Percentiles rank a stretch among this genome's conserved stretches.
Conservation (phyloP, 768 basidiomycete species). For the Naematelia encephala region DNA sequence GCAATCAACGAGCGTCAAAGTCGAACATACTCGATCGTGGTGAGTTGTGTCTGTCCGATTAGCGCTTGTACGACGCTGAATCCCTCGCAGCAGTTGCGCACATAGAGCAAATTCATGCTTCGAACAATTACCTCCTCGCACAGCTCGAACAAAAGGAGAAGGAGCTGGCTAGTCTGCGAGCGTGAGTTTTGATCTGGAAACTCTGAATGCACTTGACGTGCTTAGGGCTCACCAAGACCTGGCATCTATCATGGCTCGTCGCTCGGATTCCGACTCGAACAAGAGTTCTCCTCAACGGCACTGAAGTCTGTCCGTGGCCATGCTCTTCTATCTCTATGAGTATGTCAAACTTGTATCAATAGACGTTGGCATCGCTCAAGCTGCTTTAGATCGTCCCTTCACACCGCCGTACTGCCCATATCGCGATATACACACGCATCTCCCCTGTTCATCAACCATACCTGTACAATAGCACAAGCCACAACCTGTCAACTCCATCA, state of each 20-base stretch:
- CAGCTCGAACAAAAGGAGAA: neutral
- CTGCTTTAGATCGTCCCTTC: too few relatives aligned
- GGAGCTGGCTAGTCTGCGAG: conserved; percentile 5
- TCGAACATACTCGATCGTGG: conserved; percentile 70
- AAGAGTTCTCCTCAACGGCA: neutral
- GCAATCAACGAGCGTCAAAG: conserved; percentile 91
- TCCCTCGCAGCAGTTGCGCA: conserved; percentile 1
- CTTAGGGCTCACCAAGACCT: neutral
- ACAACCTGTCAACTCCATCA: too few relatives aligned
- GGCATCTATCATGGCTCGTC: neutral
- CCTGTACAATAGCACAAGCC: too few relatives aligned
- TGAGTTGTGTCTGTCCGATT: neutral
- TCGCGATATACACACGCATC: neutral
- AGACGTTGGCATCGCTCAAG: too few relatives aligned
- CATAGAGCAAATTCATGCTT: conserved; percentile 5
- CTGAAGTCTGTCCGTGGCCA: neutral
- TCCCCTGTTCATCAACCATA: too few relatives aligned
- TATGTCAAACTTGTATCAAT: too few relatives aligned
- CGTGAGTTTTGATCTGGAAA: neutral
- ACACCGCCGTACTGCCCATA: neutral
- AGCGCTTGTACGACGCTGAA: neutral
- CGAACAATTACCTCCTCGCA: neutral
- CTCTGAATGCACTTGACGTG: neutral
- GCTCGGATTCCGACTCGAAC: neutral
- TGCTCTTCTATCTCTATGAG: too few relatives aligned